These are phyloP conservation scores for Coemansia sp. DNA, from an alignment of 192 early-diverging fungal species.

Conservation along the genomic window DNA sequence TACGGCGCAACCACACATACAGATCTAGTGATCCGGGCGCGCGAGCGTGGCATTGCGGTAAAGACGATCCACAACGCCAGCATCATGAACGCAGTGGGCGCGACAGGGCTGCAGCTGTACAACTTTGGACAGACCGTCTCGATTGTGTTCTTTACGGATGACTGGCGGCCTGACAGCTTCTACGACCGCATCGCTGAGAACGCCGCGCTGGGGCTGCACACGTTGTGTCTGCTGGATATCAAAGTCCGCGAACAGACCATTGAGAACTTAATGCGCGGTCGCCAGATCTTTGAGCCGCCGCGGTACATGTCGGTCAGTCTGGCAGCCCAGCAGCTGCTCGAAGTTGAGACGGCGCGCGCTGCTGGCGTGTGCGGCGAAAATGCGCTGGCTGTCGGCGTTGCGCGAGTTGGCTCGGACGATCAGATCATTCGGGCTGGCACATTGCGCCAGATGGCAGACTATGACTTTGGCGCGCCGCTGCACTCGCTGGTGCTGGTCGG, in stretches of 20 bases:
- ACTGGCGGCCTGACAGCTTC: constrained; percentile 95
- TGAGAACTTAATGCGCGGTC: constrained; percentile 91
- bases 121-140: constrained; percentile 99
- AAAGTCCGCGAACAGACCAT: constrained; percentile 97
- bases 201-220: constrained; percentile 80
- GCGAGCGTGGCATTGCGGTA: constrained; percentile 81
- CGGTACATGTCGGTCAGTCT: constrained; percentile 96
- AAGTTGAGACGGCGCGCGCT: constrained; percentile 78
- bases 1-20: constrained; percentile 90
- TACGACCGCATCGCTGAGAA: constrained; percentile 93
- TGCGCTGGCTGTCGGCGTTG: constrained; percentile 87
- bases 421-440: constrained; percentile 86
- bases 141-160: constrained; percentile 95
- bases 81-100: constrained; percentile 98
- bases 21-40: constrained; percentile 91
- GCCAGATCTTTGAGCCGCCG: constrained; percentile 95
- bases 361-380: constrained; percentile 72
- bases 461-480: constrained; percentile 91
- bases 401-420: constrained; percentile 80
- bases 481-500: constrained; percentile 94
- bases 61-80: constrained; percentile 97
- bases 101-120: constrained; percentile 94
- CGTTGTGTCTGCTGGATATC: constrained; percentile 94
- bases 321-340: constrained; percentile 88
- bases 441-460: constrained; percentile 72